These are phyloP conservation scores for Fusarium humuli DNA, from an alignment of 2,329 filamentous ascomycete genomes.

Conservation along the genomic window DNA sequence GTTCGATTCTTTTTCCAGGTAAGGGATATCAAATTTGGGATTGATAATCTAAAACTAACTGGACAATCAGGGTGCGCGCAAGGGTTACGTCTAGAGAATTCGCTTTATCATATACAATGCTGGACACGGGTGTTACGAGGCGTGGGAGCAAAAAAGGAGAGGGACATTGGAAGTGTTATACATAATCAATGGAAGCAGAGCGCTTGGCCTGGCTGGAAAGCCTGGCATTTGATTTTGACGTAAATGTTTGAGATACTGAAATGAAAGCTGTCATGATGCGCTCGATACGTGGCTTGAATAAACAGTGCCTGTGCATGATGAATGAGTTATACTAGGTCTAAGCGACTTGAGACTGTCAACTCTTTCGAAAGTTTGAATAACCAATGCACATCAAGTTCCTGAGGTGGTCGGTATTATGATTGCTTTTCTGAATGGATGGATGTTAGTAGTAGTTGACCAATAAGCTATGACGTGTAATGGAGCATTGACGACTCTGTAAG, in stretches of 20 bases:
- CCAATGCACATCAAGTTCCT: not conserved
- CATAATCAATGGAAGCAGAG: slow-evolving; percentile 47
- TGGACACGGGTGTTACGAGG: slow-evolving; percentile 48
- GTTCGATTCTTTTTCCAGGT: slow-evolving; percentile 99
- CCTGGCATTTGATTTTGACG: slow-evolving; percentile 24
- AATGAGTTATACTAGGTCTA: not conserved
- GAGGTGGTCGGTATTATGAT: not conserved
- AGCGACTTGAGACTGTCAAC: not conserved
- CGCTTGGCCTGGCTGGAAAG: slow-evolving; percentile 29
- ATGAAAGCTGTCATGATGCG: slow-evolving; percentile 43
- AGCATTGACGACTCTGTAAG: not conserved
- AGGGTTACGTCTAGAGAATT: slow-evolving; percentile 72
- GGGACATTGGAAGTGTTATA: slow-evolving; percentile 45
- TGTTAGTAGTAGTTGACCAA: slow-evolving; percentile 4
- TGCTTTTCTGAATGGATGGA: not conserved
- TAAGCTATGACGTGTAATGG: slow-evolving; percentile 5
- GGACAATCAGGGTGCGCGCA: slow-evolving; percentile 68
- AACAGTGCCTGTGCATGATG: slow-evolving; percentile 12
- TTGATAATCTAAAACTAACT: slow-evolving; percentile 14
- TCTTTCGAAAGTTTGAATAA: not conserved
- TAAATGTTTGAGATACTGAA: slow-evolving; percentile 29
- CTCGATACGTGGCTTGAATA: slow-evolving; percentile 28
- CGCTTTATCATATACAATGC: slow-evolving; percentile 33
- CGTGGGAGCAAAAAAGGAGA: slow-evolving; percentile 49
- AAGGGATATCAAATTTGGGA: slow-evolving; percentile 26